These are phyloP conservation scores for Pichia sp. DNA, from an alignment of 1,139 yeast genomes.

Conservation along the genomic window DNA sequence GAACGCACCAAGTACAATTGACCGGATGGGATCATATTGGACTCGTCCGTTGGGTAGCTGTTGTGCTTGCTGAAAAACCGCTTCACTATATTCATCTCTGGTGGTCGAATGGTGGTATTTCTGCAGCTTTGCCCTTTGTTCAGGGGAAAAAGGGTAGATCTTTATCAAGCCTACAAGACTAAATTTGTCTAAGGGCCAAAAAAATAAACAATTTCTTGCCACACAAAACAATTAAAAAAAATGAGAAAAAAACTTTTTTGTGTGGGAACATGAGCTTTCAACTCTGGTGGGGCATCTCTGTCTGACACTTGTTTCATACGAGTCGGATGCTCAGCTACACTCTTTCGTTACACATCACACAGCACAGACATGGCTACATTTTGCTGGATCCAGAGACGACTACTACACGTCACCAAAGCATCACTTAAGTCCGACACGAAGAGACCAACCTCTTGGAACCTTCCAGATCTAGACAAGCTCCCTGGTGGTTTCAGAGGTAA, in stretches of 20 bases:
- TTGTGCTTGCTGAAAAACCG: constrained; percentile 47
- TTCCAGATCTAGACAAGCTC: constrained; percentile 30
- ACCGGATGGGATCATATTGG: constrained; percentile 76
- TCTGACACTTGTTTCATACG: no score
- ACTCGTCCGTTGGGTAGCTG: constrained; percentile 55
- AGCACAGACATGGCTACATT: not conserved
- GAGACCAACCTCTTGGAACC: constrained; percentile 26
- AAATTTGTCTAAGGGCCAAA: not conserved
- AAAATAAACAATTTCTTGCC: not conserved
- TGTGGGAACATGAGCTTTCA: no score
- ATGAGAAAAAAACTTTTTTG: no score
- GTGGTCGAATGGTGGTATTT: no score
- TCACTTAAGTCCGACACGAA: constrained; percentile 11
- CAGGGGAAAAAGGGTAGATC: no score
- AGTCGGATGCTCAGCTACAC: no score
- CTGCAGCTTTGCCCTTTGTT: no score
- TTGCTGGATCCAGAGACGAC: not conserved
- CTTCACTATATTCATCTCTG: constrained; percentile 71
- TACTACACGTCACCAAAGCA: not conserved
- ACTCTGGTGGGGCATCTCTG: no score
- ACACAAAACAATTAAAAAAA: not conserved
- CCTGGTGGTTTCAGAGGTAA: constrained; percentile 34
- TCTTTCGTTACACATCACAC: no score
- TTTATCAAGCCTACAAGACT: not conserved
- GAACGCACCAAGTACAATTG: constrained; percentile 71